A percentile compares a stretch with the other conserved stretches of the same genome.
These are phyloP conservation scores for Martiniozyma abietophila DNA, from an alignment of 805 yeast genomes.

Conservation along the genomic window DNA sequence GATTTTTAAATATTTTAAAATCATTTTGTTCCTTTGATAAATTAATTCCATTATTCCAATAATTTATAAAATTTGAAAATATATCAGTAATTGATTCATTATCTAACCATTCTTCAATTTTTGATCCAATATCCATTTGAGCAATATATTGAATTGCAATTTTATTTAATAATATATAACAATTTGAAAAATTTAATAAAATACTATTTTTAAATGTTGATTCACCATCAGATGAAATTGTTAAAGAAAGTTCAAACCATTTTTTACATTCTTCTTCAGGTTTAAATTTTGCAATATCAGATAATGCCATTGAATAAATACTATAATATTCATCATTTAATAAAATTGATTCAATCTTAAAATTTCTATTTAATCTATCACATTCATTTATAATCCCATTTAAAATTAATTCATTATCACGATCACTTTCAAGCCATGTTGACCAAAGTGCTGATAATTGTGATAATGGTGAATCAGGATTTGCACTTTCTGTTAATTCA, in stretches of 20 bases:
- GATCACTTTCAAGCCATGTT: slow-evolving; percentile 46
- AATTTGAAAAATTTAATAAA: slow-evolving; percentile 45
- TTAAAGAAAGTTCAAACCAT: slow-evolving; percentile 63
- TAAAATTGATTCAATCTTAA: slow-evolving; percentile 22
- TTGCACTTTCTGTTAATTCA: slow-evolving; percentile 60
- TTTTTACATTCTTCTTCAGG: slow-evolving; percentile 14
- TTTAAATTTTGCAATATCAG: slow-evolving; percentile 53
- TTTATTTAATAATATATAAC: slow-evolving; percentile 46
- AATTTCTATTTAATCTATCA: slow-evolving; percentile 60
- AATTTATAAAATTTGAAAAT: slow-evolving; percentile 37
- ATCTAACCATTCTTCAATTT: slow-evolving; percentile 19
- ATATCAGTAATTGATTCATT: slow-evolving; percentile 23
- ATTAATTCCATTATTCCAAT: slow-evolving; percentile 36
- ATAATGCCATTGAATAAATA: slow-evolving; percentile 63
- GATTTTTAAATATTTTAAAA: slow-evolving; percentile 17
- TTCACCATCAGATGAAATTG: slow-evolving; percentile 51
- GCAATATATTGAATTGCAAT: slow-evolving; percentile 53
- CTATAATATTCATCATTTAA: slow-evolving; percentile 52
- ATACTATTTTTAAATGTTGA: too few relatives aligned
- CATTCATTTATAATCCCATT: slow-evolving; percentile 92
- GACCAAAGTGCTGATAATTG: slow-evolving; percentile 69
- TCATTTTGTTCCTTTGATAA: slow-evolving; percentile 18
- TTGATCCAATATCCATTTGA: slow-evolving; percentile 35
- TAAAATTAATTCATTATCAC: slow-evolving; percentile 53
- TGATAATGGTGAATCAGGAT: slow-evolving; percentile 69